Percentiles rank a stretch among this genome's conserved stretches.
phyloP scores from a whole-genome alignment of 75 land plant genomes.

The Pinus albicaulis region DNA sequence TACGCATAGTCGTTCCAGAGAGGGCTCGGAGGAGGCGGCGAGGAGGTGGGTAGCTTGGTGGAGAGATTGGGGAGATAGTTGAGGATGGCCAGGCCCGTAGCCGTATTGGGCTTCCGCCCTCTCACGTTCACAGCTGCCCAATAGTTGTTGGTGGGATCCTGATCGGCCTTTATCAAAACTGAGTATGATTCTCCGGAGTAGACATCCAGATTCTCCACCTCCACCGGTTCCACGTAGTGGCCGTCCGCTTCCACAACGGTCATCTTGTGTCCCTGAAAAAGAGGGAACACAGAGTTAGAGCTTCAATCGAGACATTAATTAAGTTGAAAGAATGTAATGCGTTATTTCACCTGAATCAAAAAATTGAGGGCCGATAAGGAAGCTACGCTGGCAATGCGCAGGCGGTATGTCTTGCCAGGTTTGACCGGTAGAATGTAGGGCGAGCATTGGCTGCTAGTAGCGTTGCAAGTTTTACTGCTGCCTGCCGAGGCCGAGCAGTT shows the following conservation, averaged over 20 bases:
- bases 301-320: too few species aligned
- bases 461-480: constrained; percentile 16
- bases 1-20: constrained; percentile 54
- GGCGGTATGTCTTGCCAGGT: constrained; percentile 67
- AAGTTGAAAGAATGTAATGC: too few species aligned
- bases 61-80: constrained; percentile 41
- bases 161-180: constrained; percentile 66
- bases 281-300: too few species aligned
- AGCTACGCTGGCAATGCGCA: constrained; percentile 74
- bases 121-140: constrained; percentile 70
- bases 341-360: constrained; percentile 31
- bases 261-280: constrained; percentile 66
- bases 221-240: constrained; percentile 71
- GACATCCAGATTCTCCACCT: constrained; percentile 63
- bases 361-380: constrained; percentile 65
- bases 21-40: constrained; percentile 49
- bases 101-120: constrained; percentile 71
- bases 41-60: constrained; percentile 34
- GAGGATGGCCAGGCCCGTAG: constrained; percentile 60
- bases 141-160: constrained; percentile 59
- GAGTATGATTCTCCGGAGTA: constrained; percentile 93
- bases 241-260: constrained; percentile 91
- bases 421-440: constrained; percentile 48
- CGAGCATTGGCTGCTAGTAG: constrained; percentile 36
- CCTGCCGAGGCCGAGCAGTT: constrained; percentile 73